Percentiles rank a stretch among this genome's conserved stretches.
Evolutionary conservation across 805 yeast genomes (phyloP).

Genomic region (Wickerhamiella occidentalis): DNA sequence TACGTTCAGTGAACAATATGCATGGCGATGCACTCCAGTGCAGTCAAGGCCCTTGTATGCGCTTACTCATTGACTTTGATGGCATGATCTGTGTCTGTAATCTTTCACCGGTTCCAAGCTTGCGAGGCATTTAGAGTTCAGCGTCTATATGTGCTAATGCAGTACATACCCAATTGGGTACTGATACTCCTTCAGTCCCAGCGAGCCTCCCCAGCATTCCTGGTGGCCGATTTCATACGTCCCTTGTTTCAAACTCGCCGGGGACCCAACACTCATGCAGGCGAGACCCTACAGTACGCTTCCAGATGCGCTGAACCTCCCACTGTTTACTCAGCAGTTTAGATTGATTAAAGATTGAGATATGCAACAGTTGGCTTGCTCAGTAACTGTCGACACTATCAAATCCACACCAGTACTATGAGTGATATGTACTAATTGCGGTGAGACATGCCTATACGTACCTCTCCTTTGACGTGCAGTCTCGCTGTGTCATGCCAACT

Average conservation of each 20-base stretch:
- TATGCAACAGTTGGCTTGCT: too few species aligned
- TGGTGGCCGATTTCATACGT: neutral
- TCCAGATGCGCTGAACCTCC: neutral
- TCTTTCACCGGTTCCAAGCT: neutral
- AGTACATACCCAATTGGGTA: too few species aligned
- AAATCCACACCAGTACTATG: neutral
- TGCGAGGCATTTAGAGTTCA: neutral
- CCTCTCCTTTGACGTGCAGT: neutral
- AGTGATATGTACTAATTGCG: neutral
- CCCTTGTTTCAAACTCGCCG: neutral
- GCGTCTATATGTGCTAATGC: too few species aligned
- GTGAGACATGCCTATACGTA: neutral
- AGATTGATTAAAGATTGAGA: neutral
- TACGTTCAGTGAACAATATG: neutral
- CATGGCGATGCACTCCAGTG: neutral
- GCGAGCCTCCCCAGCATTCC: too few species aligned
- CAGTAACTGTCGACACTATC: too few species aligned
- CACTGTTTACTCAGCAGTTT: neutral
- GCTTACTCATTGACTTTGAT: neutral
- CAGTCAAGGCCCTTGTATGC: conserved; percentile 1
- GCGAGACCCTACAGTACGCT: neutral
- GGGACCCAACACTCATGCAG: neutral
- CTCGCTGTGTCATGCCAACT: neutral
- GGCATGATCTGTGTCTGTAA: neutral
- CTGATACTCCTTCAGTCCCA: too few species aligned